Evolutionary conservation across 176 grass and related monocot species (phyloP), one percentile per base, ranked within the genome.

Genomic region (Elaeis guineensis): DNA sequence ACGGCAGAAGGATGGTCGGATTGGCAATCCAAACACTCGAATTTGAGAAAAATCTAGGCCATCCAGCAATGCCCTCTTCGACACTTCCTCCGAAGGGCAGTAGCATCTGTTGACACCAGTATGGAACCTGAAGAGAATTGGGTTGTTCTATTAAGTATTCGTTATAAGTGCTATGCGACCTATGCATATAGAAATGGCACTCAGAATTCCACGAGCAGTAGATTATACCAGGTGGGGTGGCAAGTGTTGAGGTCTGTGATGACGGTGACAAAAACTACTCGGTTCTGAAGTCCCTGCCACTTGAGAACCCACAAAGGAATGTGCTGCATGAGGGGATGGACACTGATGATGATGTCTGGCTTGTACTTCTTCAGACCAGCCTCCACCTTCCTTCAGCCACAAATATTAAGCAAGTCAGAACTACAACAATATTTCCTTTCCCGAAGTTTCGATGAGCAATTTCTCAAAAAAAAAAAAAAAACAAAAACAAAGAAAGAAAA

Each of bases 341-440:
- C 93, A 65, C 93, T 98, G 66, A 98, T 92, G 69, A 98, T 98
- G 52, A 92, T 98, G 71, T 98, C 93, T n/a, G 93, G 93, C 50
- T 92, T 98, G 79, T 98, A 98, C 72, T 98, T 98, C 87, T 92
- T 98, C 70, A 98, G 71, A 62, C 93, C 93, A 59, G 93, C 93
- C 63, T 98, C 87, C 75, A 98, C 84, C 79, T 98, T 92, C 79
- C 93, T 98, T 89, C 76, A 87, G 20, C 39, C 77, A 86, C 52
- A 70, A 84, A 56, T 16, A 75, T 17, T 54, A 25, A 2, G 7
- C 16, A 51, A 54, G 1, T 73, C 3, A 73, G 70, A 21, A 63
- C 19, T 3, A 17, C 6, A 25, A 28, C 57, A 3, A 6, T 22
- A 44, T 39, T 39, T 55, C 17, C 1, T 68, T 1, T 55, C 29